Conservation (phyloP, 2,329 filamentous ascomycete species). For the Aspergillus novoparasiticus region DNA sequence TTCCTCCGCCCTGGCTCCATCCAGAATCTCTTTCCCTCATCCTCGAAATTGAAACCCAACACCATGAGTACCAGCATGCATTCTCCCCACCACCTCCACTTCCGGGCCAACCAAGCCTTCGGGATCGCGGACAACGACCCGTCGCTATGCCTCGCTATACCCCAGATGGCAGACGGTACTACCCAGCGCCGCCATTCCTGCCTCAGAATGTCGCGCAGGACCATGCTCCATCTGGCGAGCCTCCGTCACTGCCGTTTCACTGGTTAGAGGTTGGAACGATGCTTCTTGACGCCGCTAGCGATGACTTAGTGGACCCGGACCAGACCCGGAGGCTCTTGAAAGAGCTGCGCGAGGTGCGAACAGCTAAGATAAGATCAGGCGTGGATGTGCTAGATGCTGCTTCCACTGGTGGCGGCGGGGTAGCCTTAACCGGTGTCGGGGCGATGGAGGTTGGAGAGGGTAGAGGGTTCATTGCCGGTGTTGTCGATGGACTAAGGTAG, state of each 20-base stretch:
- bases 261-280: conserved; percentile 92
- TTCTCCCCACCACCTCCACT: conserved; percentile 79
- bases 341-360: conserved; percentile 82
- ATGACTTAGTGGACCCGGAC: conserved; percentile 76
- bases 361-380: conserved; percentile 82
- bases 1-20: conserved; percentile 86
- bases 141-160: conserved; percentile 36
- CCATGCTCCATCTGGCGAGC: conserved; percentile 50
- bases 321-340: conserved; percentile 74
- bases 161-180: conserved; percentile 44
- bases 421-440: conserved; percentile 78
- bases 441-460: conserved; percentile 92
- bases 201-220: conserved; percentile 71
- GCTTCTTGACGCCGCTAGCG: conserved; percentile 78
- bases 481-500: conserved; percentile 78
- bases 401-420: conserved; percentile 60
- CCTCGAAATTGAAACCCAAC: conserved; percentile 76
- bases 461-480: conserved; percentile 77
- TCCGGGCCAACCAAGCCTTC: conserved; percentile 46
- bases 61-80: conserved; percentile 60
- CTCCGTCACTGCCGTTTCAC: conserved; percentile 74
- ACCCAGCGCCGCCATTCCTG: conserved; percentile 72
- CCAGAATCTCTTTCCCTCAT: conserved; percentile 74
- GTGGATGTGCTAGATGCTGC: conserved; percentile 67
- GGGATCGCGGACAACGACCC: conserved; percentile 27